Evolutionary conservation across 768 basidiomycete species (phyloP).

Genomic region (Tricholoma furcatifolium): DNA sequence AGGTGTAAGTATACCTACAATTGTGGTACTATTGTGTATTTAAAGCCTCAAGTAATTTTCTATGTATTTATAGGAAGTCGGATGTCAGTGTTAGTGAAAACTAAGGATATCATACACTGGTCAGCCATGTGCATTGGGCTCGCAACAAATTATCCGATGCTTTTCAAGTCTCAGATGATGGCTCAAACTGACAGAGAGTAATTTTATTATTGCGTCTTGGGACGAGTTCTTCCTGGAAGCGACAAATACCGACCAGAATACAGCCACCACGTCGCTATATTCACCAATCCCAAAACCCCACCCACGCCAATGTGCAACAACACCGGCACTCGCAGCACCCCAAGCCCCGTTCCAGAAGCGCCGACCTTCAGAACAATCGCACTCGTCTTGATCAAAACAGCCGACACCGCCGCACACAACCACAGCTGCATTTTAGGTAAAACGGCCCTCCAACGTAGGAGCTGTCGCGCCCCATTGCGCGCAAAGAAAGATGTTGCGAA

Average conservation of each 20-base stretch:
- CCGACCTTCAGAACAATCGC: conserved; percentile 20
- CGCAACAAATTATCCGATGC: too few relatives aligned
- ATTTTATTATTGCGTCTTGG: conserved; percentile 17
- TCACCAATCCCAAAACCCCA: conserved; percentile 14
- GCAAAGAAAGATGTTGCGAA: conserved; percentile 12
- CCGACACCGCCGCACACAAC: conserved; percentile 25
- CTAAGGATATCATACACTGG: too few relatives aligned
- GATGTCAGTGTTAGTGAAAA: too few relatives aligned
- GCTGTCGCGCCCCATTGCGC: conserved; percentile 24
- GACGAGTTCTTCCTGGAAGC: conserved; percentile 3
- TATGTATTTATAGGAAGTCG: neutral
- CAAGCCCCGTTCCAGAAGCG: conserved; percentile 18
- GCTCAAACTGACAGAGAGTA: too few relatives aligned
- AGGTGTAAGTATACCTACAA: too few relatives aligned
- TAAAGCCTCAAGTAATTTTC: too few relatives aligned
- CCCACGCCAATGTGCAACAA: conserved; percentile 35
- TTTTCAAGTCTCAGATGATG: too few relatives aligned
- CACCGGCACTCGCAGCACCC: conserved; percentile 25
- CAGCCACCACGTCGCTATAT: conserved; percentile 22
- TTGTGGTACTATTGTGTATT: too few relatives aligned
- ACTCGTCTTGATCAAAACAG: conserved; percentile 26
- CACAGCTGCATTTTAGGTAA: conserved; percentile 10
- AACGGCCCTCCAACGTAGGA: conserved; percentile 11
- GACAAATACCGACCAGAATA: conserved; percentile 18
- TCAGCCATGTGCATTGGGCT: too few relatives aligned